Conservation (phyloP, 306 rosid genomes). For the Vachellia collinsii region DNA sequence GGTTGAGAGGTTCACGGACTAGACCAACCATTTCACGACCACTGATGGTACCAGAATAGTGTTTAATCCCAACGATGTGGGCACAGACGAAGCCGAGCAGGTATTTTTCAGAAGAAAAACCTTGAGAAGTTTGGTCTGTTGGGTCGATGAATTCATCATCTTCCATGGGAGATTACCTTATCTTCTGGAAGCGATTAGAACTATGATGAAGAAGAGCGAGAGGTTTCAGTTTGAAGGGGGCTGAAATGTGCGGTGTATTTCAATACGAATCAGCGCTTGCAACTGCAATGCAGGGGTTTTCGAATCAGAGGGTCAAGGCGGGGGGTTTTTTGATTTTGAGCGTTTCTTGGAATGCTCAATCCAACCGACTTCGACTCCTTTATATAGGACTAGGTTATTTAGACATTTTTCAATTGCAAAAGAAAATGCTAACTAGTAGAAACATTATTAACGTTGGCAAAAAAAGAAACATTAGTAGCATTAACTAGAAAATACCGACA, state of each 20-base stretch:
- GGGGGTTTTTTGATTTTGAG: not conserved
- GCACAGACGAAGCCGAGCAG: conserved; percentile 64
- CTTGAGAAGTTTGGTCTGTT: not conserved
- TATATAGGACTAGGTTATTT: too few relatives aligned
- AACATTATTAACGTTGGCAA: too few relatives aligned
- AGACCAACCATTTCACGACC: conserved; percentile 77
- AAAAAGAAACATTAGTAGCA: too few relatives aligned
- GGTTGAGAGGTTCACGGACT: conserved; percentile 70
- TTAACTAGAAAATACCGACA: too few relatives aligned
- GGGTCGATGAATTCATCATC: not conserved
- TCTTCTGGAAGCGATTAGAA: not conserved
- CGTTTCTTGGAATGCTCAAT: not conserved
- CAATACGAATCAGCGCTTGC: not conserved
- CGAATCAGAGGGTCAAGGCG: not conserved
- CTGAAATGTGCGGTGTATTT: not conserved
- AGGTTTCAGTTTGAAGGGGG: not conserved
- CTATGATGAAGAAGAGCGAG: not conserved
- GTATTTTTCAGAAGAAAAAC: conserved; percentile 42
- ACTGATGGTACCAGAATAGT: conserved; percentile 59
- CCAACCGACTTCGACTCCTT: not conserved
- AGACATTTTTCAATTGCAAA: too few relatives aligned
- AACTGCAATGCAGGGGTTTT: not conserved
- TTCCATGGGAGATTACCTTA: not conserved
- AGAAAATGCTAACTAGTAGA: too few relatives aligned
- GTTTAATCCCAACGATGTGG: conserved; percentile 61